phyloP scores from a whole-genome alignment of 2,329 filamentous ascomycete genomes.

The Hypoxylon sp. region DNA sequence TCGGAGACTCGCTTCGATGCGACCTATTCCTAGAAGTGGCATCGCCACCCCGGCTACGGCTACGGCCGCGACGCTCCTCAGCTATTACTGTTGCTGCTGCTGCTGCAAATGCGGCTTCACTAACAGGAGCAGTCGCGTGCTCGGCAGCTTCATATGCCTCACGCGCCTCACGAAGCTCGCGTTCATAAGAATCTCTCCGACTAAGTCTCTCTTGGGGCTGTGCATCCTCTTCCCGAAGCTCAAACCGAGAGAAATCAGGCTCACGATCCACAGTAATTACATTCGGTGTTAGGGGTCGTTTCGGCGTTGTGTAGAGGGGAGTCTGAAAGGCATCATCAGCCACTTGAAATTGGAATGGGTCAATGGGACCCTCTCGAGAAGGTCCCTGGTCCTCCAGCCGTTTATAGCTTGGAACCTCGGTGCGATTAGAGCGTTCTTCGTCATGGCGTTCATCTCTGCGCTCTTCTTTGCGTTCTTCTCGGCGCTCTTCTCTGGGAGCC shows the following conservation, averaged over 20 bases:
- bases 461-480: conserved; percentile 39
- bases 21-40: conserved; percentile 56
- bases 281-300: conserved; percentile 64
- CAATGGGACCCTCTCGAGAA: conserved; percentile 57
- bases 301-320: conserved; percentile 58
- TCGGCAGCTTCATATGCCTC: conserved; percentile 63
- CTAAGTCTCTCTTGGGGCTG: conserved; percentile 60
- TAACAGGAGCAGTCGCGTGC: conserved; percentile 65
- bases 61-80: conserved; percentile 55
- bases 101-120: conserved; percentile 63
- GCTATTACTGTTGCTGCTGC: conserved; percentile 61
- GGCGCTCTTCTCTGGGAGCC: conserved; percentile 45
- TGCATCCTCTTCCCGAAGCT: conserved; percentile 49
- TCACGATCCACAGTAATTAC: conserved; percentile 69
- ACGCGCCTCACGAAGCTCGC: conserved; percentile 62
- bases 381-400: conserved; percentile 48
- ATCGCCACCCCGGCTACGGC: conserved; percentile 54
- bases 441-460: conserved; percentile 24
- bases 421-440: conserved; percentile 41
- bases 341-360: conserved; percentile 74
- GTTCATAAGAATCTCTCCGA: conserved; percentile 67
- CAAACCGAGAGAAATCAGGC: conserved; percentile 62
- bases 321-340: conserved; percentile 66
- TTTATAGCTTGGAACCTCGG: conserved; percentile 51
- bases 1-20: conserved; percentile 50